Evolutionary conservation across 192 early-diverging fungal genomes (phyloP).

Genomic region (Globomyces pollinis-pini): DNA sequence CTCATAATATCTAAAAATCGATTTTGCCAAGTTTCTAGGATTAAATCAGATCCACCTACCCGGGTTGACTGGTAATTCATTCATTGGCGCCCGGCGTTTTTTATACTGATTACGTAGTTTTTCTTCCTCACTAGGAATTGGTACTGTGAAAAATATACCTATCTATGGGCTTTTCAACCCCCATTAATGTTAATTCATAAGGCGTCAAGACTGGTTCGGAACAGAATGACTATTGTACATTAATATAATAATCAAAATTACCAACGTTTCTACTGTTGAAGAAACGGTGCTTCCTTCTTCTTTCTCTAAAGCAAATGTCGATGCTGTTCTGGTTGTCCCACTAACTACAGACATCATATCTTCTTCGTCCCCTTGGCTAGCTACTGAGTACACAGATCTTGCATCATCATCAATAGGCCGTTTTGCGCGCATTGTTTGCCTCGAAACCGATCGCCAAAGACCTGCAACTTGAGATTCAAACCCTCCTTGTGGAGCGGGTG

Average conservation of each 20-base stretch:
- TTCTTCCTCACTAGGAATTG: too few relatives aligned
- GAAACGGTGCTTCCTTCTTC: slow-evolving; percentile 29
- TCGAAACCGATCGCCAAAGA: neutral
- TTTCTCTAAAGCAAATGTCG: neutral
- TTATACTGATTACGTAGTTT: neutral
- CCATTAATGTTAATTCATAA: slow-evolving; percentile 37
- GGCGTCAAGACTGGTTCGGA: slow-evolving; percentile 45
- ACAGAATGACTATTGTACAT: slow-evolving; percentile 33
- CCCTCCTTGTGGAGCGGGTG: neutral
- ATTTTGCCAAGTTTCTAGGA: slow-evolving; percentile 42
- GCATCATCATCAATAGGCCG: slow-evolving; percentile 1
- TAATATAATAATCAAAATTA: too few relatives aligned
- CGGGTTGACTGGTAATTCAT: too few relatives aligned
- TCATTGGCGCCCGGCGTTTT: neutral
- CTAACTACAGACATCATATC: slow-evolving; percentile 20
- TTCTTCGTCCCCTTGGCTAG: slow-evolving; percentile 2
- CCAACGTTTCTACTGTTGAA: slow-evolving; percentile 39
- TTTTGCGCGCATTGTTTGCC: slow-evolving; percentile 1
- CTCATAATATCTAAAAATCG: slow-evolving; percentile 29
- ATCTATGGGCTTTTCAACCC: slow-evolving; percentile 9
- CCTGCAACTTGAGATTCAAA: neutral
- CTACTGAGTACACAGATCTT: slow-evolving; percentile 8
- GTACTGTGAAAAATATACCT: too few relatives aligned
- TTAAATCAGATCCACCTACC: too few relatives aligned
- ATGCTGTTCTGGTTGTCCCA: neutral